A percentile compares a stretch with the other conserved stretches of the same genome.
Evolutionary conservation across 2,329 filamentous ascomycete species (phyloP).

Genomic region (Cordyceps farinosa): DNA sequence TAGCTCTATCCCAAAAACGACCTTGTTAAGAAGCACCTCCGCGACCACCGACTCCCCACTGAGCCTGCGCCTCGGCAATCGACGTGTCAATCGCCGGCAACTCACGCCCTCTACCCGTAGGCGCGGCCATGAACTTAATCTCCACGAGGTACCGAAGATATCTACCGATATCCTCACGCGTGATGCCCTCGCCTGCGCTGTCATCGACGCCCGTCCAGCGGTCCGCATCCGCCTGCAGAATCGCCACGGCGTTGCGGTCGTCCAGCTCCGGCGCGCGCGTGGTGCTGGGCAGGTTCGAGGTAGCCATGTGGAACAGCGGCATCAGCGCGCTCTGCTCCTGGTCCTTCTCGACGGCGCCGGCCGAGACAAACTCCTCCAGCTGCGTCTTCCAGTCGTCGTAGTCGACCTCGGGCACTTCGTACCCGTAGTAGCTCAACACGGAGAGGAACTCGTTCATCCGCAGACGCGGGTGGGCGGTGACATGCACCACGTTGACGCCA

Average conservation of each 20-base stretch:
- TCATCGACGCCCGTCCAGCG: slow-evolving; percentile 57
- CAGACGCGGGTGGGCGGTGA: slow-evolving; percentile 75
- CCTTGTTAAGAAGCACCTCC: not conserved
- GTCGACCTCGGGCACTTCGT: slow-evolving; percentile 69
- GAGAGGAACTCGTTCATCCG: slow-evolving; percentile 75
- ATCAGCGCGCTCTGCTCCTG: slow-evolving; percentile 36
- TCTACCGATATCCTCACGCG: slow-evolving; percentile 25
- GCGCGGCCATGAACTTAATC: slow-evolving; percentile 30
- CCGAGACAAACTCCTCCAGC: slow-evolving; percentile 30
- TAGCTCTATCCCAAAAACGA: too few relatives aligned
- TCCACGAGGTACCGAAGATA: slow-evolving; percentile 30
- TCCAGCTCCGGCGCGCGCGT: slow-evolving; percentile 70
- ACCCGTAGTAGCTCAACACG: slow-evolving; percentile 67
- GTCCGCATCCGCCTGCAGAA: slow-evolving; percentile 60
- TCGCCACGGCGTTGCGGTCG: slow-evolving; percentile 58
- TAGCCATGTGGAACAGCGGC: slow-evolving; percentile 71
- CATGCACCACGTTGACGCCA: slow-evolving; percentile 62
- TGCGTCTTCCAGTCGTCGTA: slow-evolving; percentile 43
- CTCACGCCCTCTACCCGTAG: slow-evolving; percentile 21
- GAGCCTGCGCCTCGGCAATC: not conserved
- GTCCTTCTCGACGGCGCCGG: slow-evolving; percentile 25
- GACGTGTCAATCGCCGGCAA: not conserved
- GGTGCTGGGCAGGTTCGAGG: slow-evolving; percentile 61
- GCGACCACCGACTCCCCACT: slow-evolving; percentile 3
- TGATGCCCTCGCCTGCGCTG: slow-evolving; percentile 41